Percentiles rank a stretch among this genome's conserved stretches.
Conservation (phyloP, 108 stramenopile species). For the Cafeteria roenbergensis region DNA sequence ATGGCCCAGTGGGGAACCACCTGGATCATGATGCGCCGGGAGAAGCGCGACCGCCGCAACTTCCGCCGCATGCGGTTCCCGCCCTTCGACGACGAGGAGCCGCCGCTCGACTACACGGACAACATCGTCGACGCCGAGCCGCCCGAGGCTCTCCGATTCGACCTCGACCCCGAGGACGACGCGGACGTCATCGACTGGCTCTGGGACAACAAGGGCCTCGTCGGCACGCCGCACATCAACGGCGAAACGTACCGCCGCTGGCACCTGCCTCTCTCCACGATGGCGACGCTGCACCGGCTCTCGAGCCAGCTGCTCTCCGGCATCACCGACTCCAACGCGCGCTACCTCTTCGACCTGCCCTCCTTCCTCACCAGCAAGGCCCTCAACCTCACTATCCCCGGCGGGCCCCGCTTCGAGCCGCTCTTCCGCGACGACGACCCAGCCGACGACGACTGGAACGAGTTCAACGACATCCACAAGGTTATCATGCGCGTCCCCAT, state of each 20-base stretch:
- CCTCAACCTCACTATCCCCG: conserved; percentile 90
- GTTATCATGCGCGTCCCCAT: conserved; percentile 91
- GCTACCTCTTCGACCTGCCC: conserved; percentile 78
- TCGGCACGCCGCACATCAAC: conserved; percentile 48
- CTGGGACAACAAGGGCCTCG: conserved; percentile 49
- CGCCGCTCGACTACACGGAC: conserved; percentile 95
- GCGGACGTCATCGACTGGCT: conserved; percentile 51
- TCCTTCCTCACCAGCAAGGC: conserved; percentile 95
- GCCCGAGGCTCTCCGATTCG: conserved; percentile 65
- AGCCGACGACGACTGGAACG: conserved; percentile 98
- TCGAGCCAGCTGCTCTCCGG: conserved; percentile 72
- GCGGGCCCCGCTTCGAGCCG: conserved; percentile 98
- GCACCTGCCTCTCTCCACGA: conserved; percentile 77
- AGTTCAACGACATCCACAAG: conserved; percentile 98
- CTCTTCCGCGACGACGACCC: conserved; percentile 79
- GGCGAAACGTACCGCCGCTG: conserved; percentile 82
- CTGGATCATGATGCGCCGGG: conserved; percentile 97
- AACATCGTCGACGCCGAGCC: conserved; percentile 95
- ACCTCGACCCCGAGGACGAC: conserved; percentile 67
- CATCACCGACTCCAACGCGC: conserved; percentile 68
- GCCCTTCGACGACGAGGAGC: conserved; percentile 99
- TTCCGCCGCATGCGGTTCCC: conserved; percentile 99
- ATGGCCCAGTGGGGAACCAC: conserved; percentile 95
- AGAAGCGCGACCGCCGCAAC: conserved; percentile 92
- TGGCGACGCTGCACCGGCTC: conserved; percentile 78